Percentiles rank a stretch among this genome's conserved stretches.
phyloP scores from a whole-genome alignment of 1,139 yeast species.

The Saccharomyces hybrid region DNA sequence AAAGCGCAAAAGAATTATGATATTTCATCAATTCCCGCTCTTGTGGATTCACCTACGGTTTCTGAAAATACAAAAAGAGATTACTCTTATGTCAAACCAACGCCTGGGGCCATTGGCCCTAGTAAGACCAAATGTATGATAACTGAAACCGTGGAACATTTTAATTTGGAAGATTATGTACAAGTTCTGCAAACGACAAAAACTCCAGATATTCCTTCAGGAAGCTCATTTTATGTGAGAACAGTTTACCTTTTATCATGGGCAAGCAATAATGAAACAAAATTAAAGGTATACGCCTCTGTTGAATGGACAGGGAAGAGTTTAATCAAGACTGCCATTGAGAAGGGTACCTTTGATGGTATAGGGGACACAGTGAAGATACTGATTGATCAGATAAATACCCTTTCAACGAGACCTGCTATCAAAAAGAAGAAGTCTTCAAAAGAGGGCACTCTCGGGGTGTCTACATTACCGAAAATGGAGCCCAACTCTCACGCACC shows the following conservation, averaged over 20 bases:
- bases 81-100: slow-evolving; percentile 71
- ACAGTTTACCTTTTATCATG: slow-evolving; percentile 55
- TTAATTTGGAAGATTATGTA: slow-evolving; percentile 50
- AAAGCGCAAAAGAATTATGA: slow-evolving; percentile 68
- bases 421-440: slow-evolving; percentile 18
- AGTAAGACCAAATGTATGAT: slow-evolving; percentile 80
- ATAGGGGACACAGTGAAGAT: slow-evolving; percentile 49
- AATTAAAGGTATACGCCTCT: slow-evolving; percentile 52
- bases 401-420: not conserved
- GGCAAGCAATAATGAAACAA: slow-evolving; percentile 67
- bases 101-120: slow-evolving; percentile 83
- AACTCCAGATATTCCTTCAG: slow-evolving; percentile 95
- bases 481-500: slow-evolving; percentile 56
- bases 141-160: slow-evolving; percentile 57
- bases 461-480: slow-evolving; percentile 31
- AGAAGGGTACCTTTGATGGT: slow-evolving; percentile 58
- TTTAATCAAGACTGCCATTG: slow-evolving; percentile 46
- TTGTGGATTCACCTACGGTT: slow-evolving; percentile 28
- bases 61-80: slow-evolving; percentile 37
- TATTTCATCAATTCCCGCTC: slow-evolving; percentile 48
- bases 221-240: slow-evolving; percentile 65
- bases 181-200: slow-evolving; percentile 60
- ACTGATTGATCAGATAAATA: slow-evolving; percentile 39
- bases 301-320: slow-evolving; percentile 72
- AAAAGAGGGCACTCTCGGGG: slow-evolving; percentile 9